phyloP scores from a whole-genome alignment of 106 monocot genomes.

The Dioscorea alata region DNA sequence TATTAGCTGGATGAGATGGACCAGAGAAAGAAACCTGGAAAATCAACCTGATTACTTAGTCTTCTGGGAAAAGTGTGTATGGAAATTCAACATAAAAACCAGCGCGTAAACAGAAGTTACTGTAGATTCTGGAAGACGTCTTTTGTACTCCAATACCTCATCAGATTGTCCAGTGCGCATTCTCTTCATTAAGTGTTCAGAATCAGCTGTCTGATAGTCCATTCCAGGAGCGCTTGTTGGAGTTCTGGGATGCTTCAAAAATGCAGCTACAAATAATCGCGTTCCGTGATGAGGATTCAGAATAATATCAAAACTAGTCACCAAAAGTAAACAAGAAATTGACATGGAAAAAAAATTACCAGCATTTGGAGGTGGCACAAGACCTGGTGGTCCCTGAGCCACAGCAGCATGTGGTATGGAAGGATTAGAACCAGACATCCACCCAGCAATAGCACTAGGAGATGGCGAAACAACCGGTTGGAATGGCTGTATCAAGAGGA shows the following conservation, averaged over 20 bases:
- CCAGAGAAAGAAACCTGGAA: constrained; percentile 76
- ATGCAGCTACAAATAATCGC: constrained; percentile 42
- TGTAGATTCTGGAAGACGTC: no score
- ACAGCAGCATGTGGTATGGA: constrained; percentile 84
- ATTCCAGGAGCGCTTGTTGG: constrained; percentile 67
- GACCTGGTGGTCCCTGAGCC: constrained; percentile 71
- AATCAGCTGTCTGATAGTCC: constrained; percentile 90
- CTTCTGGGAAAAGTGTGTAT: neutral
- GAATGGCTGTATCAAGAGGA: constrained; percentile 60
- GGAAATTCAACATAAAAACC: no score
- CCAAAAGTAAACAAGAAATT: no score
- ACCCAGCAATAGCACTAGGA: constrained; percentile 79
- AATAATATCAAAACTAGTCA: no score
- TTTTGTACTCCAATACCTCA: constrained; percentile 43
- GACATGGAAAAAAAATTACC: constrained; percentile 24
- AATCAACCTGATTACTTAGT: constrained; percentile 4
- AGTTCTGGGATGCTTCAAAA: constrained; percentile 83
- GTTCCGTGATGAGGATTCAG: neutral
- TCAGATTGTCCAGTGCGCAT: constrained; percentile 80
- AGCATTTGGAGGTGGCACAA: constrained; percentile 74
- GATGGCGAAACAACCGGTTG: constrained; percentile 90
- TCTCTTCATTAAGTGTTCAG: constrained; percentile 88
- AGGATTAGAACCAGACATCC: constrained; percentile 90
- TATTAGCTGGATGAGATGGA: constrained; percentile 50
- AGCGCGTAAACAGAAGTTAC: no score